Conservation (phyloP, 139 green algal genomes). For the Edaphochlamys debaryana region DNA sequence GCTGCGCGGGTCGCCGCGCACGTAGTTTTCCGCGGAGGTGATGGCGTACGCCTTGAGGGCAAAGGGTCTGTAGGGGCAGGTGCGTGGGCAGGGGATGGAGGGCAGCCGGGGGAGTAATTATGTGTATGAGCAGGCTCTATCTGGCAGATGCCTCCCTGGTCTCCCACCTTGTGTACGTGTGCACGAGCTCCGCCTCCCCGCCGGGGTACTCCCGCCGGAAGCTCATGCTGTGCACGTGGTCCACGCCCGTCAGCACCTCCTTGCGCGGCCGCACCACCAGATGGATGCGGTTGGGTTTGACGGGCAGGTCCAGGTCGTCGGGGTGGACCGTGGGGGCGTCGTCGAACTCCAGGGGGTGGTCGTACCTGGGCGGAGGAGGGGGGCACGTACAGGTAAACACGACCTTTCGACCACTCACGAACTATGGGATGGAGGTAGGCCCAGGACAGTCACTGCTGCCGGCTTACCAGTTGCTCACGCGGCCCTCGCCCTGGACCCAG, state of each 20-base stretch:
- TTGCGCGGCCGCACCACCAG: conserved; percentile 14
- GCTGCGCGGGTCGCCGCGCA: conserved; percentile 4
- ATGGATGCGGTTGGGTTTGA: neutral
- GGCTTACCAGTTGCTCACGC: too few species aligned
- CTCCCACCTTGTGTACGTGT: neutral
- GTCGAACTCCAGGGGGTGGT: neutral
- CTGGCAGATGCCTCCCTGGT: too few species aligned
- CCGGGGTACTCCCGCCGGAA: conserved; percentile 4
- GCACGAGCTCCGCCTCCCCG: neutral
- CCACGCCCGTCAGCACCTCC: neutral
- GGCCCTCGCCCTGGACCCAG: too few species aligned
- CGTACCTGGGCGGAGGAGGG: conserved; percentile 1
- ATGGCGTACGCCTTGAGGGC: conserved; percentile 2
- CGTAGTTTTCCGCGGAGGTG: neutral
- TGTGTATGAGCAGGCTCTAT: too few species aligned
- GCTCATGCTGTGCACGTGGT: neutral
- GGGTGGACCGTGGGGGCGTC: neutral
- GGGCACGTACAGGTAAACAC: too few species aligned
- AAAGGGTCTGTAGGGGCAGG: neutral
- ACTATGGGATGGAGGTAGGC: too few species aligned
- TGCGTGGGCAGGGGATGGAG: too few species aligned
- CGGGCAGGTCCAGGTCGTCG: neutral
- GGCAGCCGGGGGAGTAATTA: too few species aligned
- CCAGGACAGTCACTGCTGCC: too few species aligned
- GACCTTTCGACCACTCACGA: too few species aligned